These are phyloP conservation scores for Aspergillus sp. DNA, from an alignment of 2,329 filamentous ascomycete genomes.

Conservation along the genomic window DNA sequence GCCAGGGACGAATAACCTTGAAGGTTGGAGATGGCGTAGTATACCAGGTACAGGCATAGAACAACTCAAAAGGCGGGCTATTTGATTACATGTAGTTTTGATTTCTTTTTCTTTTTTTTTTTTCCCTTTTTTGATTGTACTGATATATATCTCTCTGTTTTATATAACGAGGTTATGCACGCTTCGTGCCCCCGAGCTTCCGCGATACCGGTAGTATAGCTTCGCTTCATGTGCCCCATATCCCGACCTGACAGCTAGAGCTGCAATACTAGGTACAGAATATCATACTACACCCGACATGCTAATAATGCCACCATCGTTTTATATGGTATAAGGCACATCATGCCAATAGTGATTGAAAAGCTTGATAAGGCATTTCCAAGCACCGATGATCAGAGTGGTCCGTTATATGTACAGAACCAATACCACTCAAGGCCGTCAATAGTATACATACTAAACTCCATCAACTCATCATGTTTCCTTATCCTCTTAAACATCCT, in stretches of 20 bases:
- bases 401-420: neutral
- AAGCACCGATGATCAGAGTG: neutral
- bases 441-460: constrained; percentile 19
- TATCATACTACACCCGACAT: neutral
- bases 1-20: neutral
- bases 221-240: too few relatives aligned
- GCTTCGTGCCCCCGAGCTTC: too few relatives aligned
- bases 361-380: neutral
- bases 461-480: neutral
- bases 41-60: neutral
- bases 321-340: neutral
- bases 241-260: too few relatives aligned
- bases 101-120: too few relatives aligned
- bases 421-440: neutral
- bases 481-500: constrained; percentile 15
- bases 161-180: too few relatives aligned
- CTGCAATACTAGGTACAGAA: neutral
- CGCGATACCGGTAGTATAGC: too few relatives aligned
- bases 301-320: neutral
- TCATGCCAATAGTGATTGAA: neutral
- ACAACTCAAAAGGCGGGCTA: too few relatives aligned
- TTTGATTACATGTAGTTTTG: too few relatives aligned
- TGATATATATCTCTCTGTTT: too few relatives aligned
- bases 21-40: neutral
- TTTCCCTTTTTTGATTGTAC: too few relatives aligned